phyloP scores from a whole-genome alignment of 345 rosid genomes.

The Litchi chinensis region DNA sequence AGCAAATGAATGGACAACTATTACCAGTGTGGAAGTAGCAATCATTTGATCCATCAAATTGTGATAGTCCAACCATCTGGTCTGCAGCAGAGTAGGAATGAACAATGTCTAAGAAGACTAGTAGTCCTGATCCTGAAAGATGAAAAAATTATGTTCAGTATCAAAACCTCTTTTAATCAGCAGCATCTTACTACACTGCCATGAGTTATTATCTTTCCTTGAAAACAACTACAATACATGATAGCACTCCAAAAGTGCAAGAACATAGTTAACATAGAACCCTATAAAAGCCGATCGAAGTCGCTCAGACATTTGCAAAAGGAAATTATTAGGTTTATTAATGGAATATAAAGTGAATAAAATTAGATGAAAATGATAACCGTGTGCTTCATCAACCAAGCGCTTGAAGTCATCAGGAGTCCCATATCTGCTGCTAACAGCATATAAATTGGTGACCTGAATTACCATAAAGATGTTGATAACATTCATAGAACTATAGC shows the following conservation, averaged over 20 bases:
- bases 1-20: conserved; percentile 7
- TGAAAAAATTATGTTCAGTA: conserved; percentile 12
- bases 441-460: conserved; percentile 90
- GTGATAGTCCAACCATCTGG: conserved; percentile 93
- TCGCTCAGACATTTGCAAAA: conserved; percentile 7
- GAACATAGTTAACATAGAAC: not conserved
- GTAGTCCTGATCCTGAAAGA: conserved; percentile 72
- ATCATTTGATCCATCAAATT: conserved; percentile 94
- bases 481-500: conserved; percentile 9
- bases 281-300: not conserved
- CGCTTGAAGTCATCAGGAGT: conserved; percentile 95
- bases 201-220: not conserved
- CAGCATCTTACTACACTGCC: not conserved
- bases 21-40: conserved; percentile 95
- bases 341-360: conserved; percentile 7
- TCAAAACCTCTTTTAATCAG: not conserved
- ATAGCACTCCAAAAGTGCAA: conserved; percentile 15
- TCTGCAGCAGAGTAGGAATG: conserved; percentile 97
- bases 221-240: not conserved
- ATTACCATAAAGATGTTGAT: conserved; percentile 27
- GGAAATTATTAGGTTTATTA: conserved; percentile 2
- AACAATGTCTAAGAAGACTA: conserved; percentile 87
- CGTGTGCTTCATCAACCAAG: conserved; percentile 95
- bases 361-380: conserved; percentile 39
- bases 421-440: conserved; percentile 93